Evolutionary conservation across 2,329 filamentous ascomycete species (phyloP), one percentile per base, ranked within the genome.

Genomic region (Colletotrichum simmondsii): DNA sequence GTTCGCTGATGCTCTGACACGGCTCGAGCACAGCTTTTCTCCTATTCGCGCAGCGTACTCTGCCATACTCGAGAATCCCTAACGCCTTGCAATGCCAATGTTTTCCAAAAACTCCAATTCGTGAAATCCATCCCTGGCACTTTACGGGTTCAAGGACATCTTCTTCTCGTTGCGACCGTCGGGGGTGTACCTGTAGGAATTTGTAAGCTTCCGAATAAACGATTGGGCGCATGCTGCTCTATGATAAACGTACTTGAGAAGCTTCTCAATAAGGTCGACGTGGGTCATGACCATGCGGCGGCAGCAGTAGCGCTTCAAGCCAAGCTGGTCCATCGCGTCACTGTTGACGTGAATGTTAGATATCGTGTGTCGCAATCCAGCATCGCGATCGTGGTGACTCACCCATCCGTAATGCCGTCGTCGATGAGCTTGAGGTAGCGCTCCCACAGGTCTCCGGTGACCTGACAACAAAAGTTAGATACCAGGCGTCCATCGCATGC

Each of bases 251-350:
- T 92, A 97, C 94, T 96, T 94, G 76, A 99, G 91, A 63, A 99
- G 91, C 86, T 99, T 99, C 89, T 99, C 97, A 78, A 99, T 98
- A 75, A 99, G 88, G 83, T 99, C 97, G 79, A 99, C 97, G 85
- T 99, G 97, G 73, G 97, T 99, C 94, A 99, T 98, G 84, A 99
- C 92, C 97, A 99, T 99, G 80, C 97, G 93, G 78, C 97, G 94
- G 87, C 97, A 99, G 90, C 97, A 99, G 88, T 99, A 99, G 78
- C 97, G 92, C 85, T 95, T 96, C 80, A 97, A 93, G 69, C 95
- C 95, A 65, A 99, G 92, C 81, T 95, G 90, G 84, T 98, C 95
- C 93, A 99, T 97, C 54, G 96, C 97, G 82, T 98, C 95, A 80
- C 97, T 98, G 77, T 80, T 66, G 53, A 60, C 22, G n/a, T 59